Evolutionary conservation across 2,329 filamentous ascomycete genomes (phyloP).

Genomic region (Pseudogymnoascus sp.): DNA sequence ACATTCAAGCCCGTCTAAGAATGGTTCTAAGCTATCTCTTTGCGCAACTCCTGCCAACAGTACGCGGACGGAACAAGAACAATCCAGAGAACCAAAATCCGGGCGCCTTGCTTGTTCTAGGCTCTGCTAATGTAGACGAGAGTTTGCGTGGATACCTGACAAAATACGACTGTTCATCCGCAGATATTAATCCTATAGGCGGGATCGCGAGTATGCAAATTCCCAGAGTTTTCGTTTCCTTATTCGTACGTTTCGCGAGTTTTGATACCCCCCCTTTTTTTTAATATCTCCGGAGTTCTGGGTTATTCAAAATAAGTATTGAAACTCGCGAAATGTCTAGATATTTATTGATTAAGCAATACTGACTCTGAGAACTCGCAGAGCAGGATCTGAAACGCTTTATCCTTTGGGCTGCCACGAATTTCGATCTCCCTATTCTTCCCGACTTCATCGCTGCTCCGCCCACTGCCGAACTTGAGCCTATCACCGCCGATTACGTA

Average conservation of each 20-base stretch:
- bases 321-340: not conserved
- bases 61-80: conserved; percentile 37
- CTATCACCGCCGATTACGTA: conserved; percentile 52
- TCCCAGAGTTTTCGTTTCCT: not conserved
- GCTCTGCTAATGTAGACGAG: conserved; percentile 57
- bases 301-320: not conserved
- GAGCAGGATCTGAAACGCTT: conserved; percentile 48
- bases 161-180: conserved; percentile 53
- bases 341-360: not conserved
- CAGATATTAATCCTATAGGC: conserved; percentile 51
- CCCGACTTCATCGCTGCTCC: conserved; percentile 55
- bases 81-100: conserved; percentile 22
- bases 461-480: conserved; percentile 56
- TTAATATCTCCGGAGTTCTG: not conserved
- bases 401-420: conserved; percentile 51
- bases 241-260: not conserved
- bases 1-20: conserved; percentile 52
- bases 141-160: conserved; percentile 49
- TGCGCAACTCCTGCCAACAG: conserved; percentile 52
- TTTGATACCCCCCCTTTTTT: not conserved
- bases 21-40: conserved; percentile 59
- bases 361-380: not conserved
- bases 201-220: conserved; percentile 37
- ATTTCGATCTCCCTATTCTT: conserved; percentile 57
- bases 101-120: conserved; percentile 57